These are phyloP conservation scores for Amoebophrya sp. DNA, from an alignment of 169 alveolate genomes.

Conservation along the genomic window DNA sequence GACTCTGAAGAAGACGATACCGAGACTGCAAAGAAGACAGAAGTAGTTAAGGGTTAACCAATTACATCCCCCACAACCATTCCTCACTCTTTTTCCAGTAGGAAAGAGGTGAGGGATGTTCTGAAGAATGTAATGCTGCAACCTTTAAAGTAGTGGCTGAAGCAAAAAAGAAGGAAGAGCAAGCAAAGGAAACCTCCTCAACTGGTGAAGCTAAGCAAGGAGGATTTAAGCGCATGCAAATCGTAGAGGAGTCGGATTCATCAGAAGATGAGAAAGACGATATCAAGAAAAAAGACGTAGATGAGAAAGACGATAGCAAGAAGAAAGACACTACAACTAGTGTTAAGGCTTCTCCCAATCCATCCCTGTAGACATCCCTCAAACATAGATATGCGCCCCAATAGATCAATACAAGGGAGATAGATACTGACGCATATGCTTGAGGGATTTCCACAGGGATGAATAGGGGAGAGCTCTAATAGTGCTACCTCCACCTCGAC, in stretches of 20 bases:
- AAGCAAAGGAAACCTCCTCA: not conserved
- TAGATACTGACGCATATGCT: not conserved
- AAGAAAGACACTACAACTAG: not conserved
- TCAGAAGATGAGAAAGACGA: not conserved
- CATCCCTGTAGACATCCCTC: too few species aligned
- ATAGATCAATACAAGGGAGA: not conserved
- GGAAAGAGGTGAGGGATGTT: too few species aligned
- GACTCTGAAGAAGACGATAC: not conserved
- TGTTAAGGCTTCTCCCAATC: too few species aligned
- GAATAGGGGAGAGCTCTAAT: too few species aligned
- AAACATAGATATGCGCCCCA: not conserved
- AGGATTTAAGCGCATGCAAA: not conserved
- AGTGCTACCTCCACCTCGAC: not conserved
- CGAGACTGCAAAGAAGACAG: not conserved
- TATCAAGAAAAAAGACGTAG: not conserved
- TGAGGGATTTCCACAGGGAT: too few species aligned
- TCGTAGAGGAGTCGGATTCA: not conserved
- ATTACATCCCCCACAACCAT: too few species aligned
- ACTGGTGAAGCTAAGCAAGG: not conserved
- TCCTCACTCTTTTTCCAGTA: too few species aligned
- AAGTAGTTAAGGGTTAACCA: too few species aligned
- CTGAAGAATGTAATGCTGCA: too few species aligned
- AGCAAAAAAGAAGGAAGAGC: too few species aligned
- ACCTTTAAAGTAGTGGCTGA: too few species aligned
- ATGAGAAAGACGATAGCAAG: not conserved